These are phyloP conservation scores for Chalciporus pseudorubinellus DNA, from an alignment of 768 basidiomycete genomes.

Conservation along the genomic window DNA sequence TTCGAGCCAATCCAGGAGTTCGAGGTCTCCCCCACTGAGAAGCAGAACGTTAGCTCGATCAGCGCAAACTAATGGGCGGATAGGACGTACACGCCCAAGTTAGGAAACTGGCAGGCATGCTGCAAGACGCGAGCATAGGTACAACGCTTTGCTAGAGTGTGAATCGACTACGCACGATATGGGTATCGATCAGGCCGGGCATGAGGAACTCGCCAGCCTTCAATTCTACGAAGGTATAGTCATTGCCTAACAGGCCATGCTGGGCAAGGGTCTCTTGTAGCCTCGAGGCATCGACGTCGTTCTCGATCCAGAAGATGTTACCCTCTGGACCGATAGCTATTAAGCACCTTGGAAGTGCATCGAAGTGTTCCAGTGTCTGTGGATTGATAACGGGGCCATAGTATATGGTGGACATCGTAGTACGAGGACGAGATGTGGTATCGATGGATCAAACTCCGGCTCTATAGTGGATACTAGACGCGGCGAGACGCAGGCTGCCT, in stretches of 20 bases:
- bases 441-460: neutral
- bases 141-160: neutral
- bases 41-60: constrained; percentile 3
- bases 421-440: neutral
- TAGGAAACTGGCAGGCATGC: constrained; percentile 44
- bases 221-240: constrained; percentile 36
- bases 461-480: neutral
- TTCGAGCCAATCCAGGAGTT: constrained; percentile 87
- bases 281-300: constrained; percentile 47
- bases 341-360: constrained; percentile 50
- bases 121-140: constrained; percentile 11
- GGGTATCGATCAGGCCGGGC: constrained; percentile 91
- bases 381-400: constrained; percentile 62
- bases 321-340: constrained; percentile 52
- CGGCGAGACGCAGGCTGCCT: neutral
- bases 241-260: constrained; percentile 46
- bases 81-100: constrained; percentile 35
- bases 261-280: constrained; percentile 50
- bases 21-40: constrained; percentile 73
- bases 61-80: neutral
- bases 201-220: constrained; percentile 65
- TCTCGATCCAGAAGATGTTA: constrained; percentile 68
- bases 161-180: constrained; percentile 57
- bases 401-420: constrained; percentile 39
- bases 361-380: constrained; percentile 39